A percentile compares a stretch with the other conserved stretches of the same genome.
Evolutionary conservation across 352 stramenopile species (phyloP).

Genomic region (Globisporangium radiosum): DNA sequence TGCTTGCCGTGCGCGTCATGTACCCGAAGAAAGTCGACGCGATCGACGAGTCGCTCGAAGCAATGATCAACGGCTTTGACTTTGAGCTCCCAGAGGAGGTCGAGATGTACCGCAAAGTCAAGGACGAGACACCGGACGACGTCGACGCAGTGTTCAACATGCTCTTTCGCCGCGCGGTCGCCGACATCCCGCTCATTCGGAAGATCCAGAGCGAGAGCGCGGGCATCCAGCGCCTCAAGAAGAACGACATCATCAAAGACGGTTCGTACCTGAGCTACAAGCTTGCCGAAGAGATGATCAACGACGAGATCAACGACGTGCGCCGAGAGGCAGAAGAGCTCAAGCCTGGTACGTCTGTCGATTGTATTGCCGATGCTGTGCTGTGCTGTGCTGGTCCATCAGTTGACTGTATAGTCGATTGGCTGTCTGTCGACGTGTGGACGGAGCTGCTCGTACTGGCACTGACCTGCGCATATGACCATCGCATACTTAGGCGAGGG

Average conservation of each 20-base stretch:
- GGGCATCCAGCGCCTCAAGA: constrained; percentile 80
- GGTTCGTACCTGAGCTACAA: constrained; percentile 86
- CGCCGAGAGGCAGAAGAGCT: constrained; percentile 72
- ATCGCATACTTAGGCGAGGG: constrained; percentile 40
- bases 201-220: constrained; percentile 85
- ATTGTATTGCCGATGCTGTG: neutral
- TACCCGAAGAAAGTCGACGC: constrained; percentile 66
- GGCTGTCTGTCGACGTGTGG: constrained; percentile 1
- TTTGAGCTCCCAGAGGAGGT: constrained; percentile 79
- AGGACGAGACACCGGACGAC: constrained; percentile 57
- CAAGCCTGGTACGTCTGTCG: constrained; percentile 49
- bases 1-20: constrained; percentile 59
- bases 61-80: constrained; percentile 89
- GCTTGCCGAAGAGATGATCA: constrained; percentile 82
- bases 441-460: neutral
- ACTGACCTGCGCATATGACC: neutral
- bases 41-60: constrained; percentile 71
- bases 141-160: constrained; percentile 70
- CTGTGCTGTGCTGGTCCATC: neutral
- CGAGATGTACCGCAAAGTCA: constrained; percentile 67
- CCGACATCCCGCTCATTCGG: constrained; percentile 80
- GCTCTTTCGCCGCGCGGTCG: constrained; percentile 77
- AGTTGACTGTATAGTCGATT: neutral
- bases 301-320: constrained; percentile 84
- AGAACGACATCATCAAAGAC: constrained; percentile 87